A percentile compares a stretch with the other conserved stretches of the same genome.
Conservation (phyloP, 163 green algal species). For the Scenedesmus sp. region DNA sequence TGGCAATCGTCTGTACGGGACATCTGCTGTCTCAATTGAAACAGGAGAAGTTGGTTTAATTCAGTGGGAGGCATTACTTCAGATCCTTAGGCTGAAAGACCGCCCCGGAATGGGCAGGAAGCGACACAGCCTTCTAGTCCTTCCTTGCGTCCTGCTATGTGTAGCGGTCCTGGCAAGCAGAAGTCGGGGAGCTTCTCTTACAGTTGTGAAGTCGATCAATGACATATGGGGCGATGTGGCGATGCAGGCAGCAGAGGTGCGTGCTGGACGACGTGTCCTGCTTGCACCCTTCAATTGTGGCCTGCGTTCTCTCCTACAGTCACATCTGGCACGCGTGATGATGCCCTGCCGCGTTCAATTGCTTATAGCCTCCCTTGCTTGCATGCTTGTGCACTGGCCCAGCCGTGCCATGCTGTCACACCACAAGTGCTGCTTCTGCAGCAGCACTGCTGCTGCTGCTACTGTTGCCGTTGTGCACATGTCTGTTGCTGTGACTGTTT, state of each 20-base stretch:
- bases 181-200: neutral
- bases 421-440: neutral
- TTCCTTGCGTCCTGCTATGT: conserved; percentile 6
- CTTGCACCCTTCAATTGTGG: neutral
- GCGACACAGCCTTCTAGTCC: neutral
- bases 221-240: conserved; percentile 44
- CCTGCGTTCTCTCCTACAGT: too few species aligned
- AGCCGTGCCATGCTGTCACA: neutral
- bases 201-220: conserved; percentile 36
- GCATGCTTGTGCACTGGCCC: neutral
- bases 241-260: conserved; percentile 48
- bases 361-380: neutral
- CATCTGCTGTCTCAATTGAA: neutral
- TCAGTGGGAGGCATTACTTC: neutral
- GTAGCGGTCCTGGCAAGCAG: neutral
- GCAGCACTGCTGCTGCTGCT: neutral
- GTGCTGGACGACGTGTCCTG: neutral
- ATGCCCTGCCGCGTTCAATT: too few species aligned
- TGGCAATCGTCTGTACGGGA: neutral
- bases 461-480: neutral
- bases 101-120: neutral
- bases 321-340: neutral
- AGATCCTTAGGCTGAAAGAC: neutral
- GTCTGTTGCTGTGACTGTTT: neutral
- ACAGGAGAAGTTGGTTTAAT: too few species aligned